phyloP scores from a whole-genome alignment of 176 grass and related monocot species.

The Aechmea fasciata region DNA sequence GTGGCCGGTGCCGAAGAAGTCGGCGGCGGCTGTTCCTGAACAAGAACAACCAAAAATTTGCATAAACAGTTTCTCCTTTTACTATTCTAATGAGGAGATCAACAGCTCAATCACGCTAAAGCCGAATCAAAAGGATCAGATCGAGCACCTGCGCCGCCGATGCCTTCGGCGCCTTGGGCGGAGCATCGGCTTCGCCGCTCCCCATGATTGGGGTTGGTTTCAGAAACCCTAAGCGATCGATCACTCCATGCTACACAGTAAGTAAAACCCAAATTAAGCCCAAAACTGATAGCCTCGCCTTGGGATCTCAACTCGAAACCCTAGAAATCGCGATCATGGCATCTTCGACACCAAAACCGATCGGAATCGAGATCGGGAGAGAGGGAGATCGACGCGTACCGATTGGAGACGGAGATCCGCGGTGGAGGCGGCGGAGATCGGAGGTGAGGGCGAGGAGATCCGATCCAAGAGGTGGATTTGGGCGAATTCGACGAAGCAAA shows the following conservation, averaged over 20 bases:
- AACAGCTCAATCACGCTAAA: not conserved
- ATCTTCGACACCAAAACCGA: not conserved
- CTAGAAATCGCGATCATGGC: not conserved
- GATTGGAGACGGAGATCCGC: not conserved
- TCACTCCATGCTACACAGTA: slow-evolving; percentile 24
- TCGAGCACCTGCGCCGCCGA: slow-evolving; percentile 52
- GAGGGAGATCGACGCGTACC: not conserved
- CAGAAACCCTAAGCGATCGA: slow-evolving; percentile 14
- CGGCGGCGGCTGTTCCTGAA: slow-evolving; percentile 56
- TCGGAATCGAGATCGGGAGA: not conserved
- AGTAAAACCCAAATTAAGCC: not conserved
- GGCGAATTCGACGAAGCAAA: not conserved
- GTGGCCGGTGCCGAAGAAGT: slow-evolving; percentile 36
- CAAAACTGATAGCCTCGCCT: no score
- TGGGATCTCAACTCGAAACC: not conserved
- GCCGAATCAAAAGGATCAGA: not conserved
- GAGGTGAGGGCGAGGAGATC: not conserved
- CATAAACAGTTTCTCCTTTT: slow-evolving; percentile 1
- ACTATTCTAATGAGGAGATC: not conserved
- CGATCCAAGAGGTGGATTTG: not conserved
- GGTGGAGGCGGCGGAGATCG: not conserved
- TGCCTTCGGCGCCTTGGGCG: slow-evolving; percentile 56
- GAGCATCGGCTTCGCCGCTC: slow-evolving; percentile 54
- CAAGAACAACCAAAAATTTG: slow-evolving; percentile 15
- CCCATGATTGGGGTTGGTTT: slow-evolving; percentile 35